A percentile compares a stretch with the other conserved stretches of the same genome.
phyloP scores from a whole-genome alignment of 441 rosid species.

The Populus tomentosa region DNA sequence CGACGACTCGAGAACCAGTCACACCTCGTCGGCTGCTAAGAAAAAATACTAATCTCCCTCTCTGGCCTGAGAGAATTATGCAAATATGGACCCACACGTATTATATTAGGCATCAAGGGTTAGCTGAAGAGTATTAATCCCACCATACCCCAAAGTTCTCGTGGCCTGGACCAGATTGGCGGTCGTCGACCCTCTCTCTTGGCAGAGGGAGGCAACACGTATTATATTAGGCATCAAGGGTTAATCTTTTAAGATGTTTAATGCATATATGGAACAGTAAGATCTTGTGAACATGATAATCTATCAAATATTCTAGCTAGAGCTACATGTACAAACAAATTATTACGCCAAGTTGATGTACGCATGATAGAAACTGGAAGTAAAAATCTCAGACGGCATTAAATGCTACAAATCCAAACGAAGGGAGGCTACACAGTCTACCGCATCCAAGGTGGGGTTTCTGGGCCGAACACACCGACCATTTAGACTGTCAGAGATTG shows the following conservation, averaged over 20 bases:
- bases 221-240: too few species aligned
- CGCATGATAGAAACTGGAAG: neutral
- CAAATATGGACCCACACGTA: too few species aligned
- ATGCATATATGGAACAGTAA: too few species aligned
- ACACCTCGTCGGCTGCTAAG: too few species aligned
- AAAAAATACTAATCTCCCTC: too few species aligned
- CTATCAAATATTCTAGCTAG: neutral
- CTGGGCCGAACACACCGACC: slow-evolving; percentile 26
- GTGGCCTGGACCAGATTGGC: slow-evolving; percentile 58
- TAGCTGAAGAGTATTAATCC: neutral
- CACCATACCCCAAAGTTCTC: slow-evolving; percentile 13
- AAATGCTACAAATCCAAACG: neutral
- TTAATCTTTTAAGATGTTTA: neutral
- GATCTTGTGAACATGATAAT: neutral
- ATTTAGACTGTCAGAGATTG: neutral
- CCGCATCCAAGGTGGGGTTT: neutral
- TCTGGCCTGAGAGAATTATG: too few species aligned
- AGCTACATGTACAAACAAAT: neutral
- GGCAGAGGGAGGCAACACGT: slow-evolving; percentile 6
- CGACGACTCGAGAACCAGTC: too few species aligned
- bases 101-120: too few species aligned
- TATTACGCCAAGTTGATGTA: neutral
- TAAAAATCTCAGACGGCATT: neutral
- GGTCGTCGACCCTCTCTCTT: slow-evolving; percentile 49
- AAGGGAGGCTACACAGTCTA: too few species aligned